A percentile compares a stretch with the other conserved stretches of the same genome.
These are phyloP conservation scores for Diplodia mutila DNA, from an alignment of 2,329 filamentous ascomycete species.

Conservation along the genomic window DNA sequence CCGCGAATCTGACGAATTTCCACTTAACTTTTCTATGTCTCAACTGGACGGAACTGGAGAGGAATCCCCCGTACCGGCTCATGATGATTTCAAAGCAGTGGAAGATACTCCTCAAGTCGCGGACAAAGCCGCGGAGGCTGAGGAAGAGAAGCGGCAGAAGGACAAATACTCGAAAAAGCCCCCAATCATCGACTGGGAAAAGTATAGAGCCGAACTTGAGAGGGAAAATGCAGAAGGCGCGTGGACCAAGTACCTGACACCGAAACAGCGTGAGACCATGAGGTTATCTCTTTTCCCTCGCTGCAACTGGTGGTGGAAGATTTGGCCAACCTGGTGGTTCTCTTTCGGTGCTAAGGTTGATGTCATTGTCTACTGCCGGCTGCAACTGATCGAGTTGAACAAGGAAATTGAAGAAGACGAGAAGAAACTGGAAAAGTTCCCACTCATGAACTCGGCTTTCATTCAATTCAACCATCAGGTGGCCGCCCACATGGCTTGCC, in stretches of 20 bases:
- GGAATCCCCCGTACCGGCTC: not conserved
- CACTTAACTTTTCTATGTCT: slow-evolving; percentile 27
- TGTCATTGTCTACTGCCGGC: slow-evolving; percentile 88
- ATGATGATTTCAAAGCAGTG: not conserved
- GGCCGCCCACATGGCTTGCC: slow-evolving; percentile 96
- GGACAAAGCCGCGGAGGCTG: not conserved
- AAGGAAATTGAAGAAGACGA: slow-evolving; percentile 92
- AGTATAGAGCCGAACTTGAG: slow-evolving; percentile 30
- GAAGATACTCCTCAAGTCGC: not conserved
- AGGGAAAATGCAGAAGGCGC: slow-evolving; percentile 47
- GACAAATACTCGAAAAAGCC: slow-evolving; percentile 25
- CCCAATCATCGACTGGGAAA: slow-evolving; percentile 28
- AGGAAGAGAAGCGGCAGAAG: slow-evolving; percentile 13
- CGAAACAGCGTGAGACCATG: slow-evolving; percentile 83
- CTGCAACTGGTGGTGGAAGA: slow-evolving; percentile 32
- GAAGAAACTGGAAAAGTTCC: slow-evolving; percentile 79
- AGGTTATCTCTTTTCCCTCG: slow-evolving; percentile 73
- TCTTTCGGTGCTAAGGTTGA: slow-evolving; percentile 88
- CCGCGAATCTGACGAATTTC: slow-evolving; percentile 35
- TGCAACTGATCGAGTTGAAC: slow-evolving; percentile 84
- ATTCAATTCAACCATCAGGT: slow-evolving; percentile 99
- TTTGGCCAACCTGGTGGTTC: slow-evolving; percentile 66
- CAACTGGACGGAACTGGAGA: not conserved
- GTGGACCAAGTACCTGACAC: slow-evolving; percentile 83
- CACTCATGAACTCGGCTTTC: slow-evolving; percentile 93